phyloP scores from a whole-genome alignment of 176 grass and related monocot species.

The Miscanthus lutarioriparius region DNA sequence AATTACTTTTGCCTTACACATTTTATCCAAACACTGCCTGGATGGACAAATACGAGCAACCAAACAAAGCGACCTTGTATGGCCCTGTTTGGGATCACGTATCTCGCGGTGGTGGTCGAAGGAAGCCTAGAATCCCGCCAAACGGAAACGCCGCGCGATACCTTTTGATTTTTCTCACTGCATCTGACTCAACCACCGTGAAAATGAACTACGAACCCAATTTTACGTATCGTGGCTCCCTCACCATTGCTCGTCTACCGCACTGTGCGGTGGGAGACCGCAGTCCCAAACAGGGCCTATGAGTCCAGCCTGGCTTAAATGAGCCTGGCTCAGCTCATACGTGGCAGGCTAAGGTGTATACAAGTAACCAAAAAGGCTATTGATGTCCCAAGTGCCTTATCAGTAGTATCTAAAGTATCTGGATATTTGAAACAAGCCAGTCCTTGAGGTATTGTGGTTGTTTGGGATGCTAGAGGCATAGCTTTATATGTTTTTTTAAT shows the following conservation, averaged over 20 bases:
- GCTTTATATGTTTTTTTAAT: background rate
- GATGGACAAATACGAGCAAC: background rate
- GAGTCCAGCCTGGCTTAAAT: background rate
- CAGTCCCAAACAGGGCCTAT: background rate
- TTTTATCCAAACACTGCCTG: background rate
- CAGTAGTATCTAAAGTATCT: background rate
- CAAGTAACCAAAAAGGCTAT: background rate
- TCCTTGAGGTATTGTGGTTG: background rate
- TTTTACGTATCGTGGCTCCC: background rate
- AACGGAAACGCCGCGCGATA: background rate
- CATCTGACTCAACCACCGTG: background rate
- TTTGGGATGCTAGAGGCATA: background rate
- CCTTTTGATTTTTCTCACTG: background rate
- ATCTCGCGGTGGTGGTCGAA: background rate
- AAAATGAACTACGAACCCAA: background rate
- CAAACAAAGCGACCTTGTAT: background rate
- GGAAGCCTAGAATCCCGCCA: background rate
- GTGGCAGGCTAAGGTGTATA: background rate
- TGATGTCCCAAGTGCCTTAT: background rate
- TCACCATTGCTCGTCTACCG: background rate
- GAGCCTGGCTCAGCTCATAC: background rate
- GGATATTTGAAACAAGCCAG: background rate
- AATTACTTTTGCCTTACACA: background rate
- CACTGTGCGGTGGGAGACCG: background rate
- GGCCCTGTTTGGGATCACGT: background rate